Evolutionary conservation across 345 rosid species (phyloP), one percentile per base, ranked within the genome.

Genomic region (Cardamine chenopodiifolia): DNA sequence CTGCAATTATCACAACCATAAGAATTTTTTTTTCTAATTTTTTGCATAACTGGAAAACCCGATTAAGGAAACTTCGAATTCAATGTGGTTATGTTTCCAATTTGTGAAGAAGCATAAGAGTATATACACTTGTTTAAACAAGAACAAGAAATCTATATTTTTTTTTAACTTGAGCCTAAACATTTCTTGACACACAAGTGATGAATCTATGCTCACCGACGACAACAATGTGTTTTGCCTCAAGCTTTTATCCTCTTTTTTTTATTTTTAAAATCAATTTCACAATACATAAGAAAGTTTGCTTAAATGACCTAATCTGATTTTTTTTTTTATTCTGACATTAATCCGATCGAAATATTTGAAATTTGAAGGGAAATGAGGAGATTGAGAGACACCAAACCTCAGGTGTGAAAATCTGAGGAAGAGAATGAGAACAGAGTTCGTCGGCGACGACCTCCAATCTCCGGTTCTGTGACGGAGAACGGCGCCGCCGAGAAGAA

Each of bases 381-480:
- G 62, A 53, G 35, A 53, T 0, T 50, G 45, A 32, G 39, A 76
- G 22, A 72, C 9, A 62, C 29, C 8, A 70, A 39, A 93, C 98
- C 97, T 93, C 85, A 23, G 98, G 87, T 32, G 92, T 89, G 81
- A 85, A 83, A 62, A 67, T 64, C 28, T 15, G 79, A 14, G 90
- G 84, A 55, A 70, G 69, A 76, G 83, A 68, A 75, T 96, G 92
- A 80, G 89, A 72, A 17, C 85, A 89, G 83, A 93, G 90, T 86
- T 91, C 97, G 54, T 86, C 82, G 4, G 93, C 85, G 4, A 93
- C 90, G 49, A 80, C 63, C 79, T 79, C 98, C 98, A 93, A 50
- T 89, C 86, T 3, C 80, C 81, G 61, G 91, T 82, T 6, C 98
- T 97, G 40, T 93, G 88, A 11, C 94, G 98, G 83, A 91, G 96